Conservation (phyloP, 805 yeast genomes). For the Debaryomyces castellii region DNA sequence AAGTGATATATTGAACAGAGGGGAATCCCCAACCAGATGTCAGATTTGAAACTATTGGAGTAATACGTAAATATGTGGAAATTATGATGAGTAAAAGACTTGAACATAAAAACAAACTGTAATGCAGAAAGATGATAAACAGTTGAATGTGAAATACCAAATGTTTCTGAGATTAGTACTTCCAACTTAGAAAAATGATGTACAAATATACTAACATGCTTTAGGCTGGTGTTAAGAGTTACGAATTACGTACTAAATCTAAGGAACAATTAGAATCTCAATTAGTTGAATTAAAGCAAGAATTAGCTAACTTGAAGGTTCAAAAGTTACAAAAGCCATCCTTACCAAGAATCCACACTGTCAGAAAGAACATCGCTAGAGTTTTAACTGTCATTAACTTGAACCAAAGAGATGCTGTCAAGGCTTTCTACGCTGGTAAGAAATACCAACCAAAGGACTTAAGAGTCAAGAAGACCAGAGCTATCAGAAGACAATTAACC, state of each 20-base stretch:
- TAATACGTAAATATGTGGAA: constrained; percentile 1
- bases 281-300: constrained; percentile 94
- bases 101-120: neutral
- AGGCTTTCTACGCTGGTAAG: constrained; percentile 92
- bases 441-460: constrained; percentile 97
- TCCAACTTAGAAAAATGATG: neutral
- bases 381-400: constrained; percentile 96
- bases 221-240: constrained; percentile 89
- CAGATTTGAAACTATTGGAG: neutral
- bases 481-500: constrained; percentile 96
- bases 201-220: constrained; percentile 7
- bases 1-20: no score
- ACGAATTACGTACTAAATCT: constrained; percentile 95
- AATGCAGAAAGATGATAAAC: neutral
- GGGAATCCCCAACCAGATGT: no score
- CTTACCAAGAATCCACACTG: constrained; percentile 94
- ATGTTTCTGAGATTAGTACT: neutral
- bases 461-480: constrained; percentile 99
- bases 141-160: neutral
- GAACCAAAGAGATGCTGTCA: constrained; percentile 93
- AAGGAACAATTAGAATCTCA: constrained; percentile 94
- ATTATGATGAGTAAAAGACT: neutral
- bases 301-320: constrained; percentile 92
- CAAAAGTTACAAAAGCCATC: constrained; percentile 92
- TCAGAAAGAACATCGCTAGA: constrained; percentile 98